A percentile compares a stretch with the other conserved stretches of the same genome.
These are phyloP conservation scores for Corylus heterophylla DNA, from an alignment of 306 rosid species.

Conservation along the genomic window DNA sequence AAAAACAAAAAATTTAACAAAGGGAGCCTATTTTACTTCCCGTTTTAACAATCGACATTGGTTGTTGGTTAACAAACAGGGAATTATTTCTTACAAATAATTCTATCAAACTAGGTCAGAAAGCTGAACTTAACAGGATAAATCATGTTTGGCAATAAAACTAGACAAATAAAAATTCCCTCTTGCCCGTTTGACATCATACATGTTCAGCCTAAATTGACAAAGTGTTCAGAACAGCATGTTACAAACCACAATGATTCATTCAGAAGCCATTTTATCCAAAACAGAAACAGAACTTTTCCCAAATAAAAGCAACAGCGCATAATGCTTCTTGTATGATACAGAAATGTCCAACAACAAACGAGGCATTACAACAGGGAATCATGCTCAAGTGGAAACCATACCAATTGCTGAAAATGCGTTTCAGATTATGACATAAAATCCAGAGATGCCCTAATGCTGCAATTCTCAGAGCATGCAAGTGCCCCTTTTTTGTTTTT, in stretches of 20 bases:
- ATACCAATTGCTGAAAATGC: slow-evolving; percentile 13
- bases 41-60: background rate
- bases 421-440: background rate
- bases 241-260: slow-evolving; percentile 8
- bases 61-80: background rate
- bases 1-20: too few species aligned
- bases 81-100: background rate
- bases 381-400: slow-evolving; percentile 10
- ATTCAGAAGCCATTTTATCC: slow-evolving; percentile 1
- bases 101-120: background rate
- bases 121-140: background rate
- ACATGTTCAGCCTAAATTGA: background rate
- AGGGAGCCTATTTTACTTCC: background rate
- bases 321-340: slow-evolving; percentile 25
- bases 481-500: background rate
- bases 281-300: slow-evolving; percentile 1
- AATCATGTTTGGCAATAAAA: background rate
- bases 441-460: slow-evolving; percentile 1
- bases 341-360: slow-evolving; percentile 17
- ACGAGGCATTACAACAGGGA: slow-evolving; percentile 11
- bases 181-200: background rate
- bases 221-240: slow-evolving; percentile 5
- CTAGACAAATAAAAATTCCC: background rate
- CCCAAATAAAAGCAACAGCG: slow-evolving; percentile 19
- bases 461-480: slow-evolving; percentile 9